Conservation (phyloP, 2,329 filamentous ascomycete genomes). For the Paramyrothecium roridum region DNA sequence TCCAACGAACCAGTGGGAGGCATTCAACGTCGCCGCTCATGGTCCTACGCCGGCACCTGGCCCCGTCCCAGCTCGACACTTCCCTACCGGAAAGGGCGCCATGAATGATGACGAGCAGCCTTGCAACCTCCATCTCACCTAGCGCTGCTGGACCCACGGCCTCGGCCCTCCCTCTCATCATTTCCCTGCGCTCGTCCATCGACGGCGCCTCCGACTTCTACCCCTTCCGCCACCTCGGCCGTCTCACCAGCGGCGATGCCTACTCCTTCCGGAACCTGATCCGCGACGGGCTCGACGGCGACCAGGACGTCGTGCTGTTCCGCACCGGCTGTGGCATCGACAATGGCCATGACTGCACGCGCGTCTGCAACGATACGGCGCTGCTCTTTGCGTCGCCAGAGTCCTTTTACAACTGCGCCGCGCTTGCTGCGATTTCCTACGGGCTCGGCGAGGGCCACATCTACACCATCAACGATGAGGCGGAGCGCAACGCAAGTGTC, state of each 20-base stretch:
- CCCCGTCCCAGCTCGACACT: no score
- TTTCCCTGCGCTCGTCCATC: constrained; percentile 24
- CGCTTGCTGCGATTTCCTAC: constrained; percentile 29
- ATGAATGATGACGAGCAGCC: constrained; percentile 2
- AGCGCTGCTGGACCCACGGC: constrained; percentile 13
- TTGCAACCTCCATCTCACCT: constrained; percentile 3
- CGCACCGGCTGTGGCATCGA: constrained; percentile 26
- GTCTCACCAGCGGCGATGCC: constrained; percentile 20
- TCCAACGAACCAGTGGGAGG: no score
- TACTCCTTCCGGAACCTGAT: constrained; percentile 31
- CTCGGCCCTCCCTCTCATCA: constrained; percentile 15
- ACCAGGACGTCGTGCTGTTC: constrained; percentile 26
- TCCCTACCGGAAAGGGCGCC: no score
- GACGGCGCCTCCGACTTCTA: constrained; percentile 32
- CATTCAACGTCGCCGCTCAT: no score
- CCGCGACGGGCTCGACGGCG: constrained; percentile 26
- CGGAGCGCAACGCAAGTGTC: constrained; percentile 30
- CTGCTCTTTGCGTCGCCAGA: constrained; percentile 31
- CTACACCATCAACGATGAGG: constrained; percentile 26
- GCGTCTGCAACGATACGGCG: constrained; percentile 24
- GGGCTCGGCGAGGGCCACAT: constrained; percentile 23
- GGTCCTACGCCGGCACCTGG: no score
- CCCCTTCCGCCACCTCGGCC: constrained; percentile 31
- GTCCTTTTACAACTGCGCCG: constrained; percentile 36
- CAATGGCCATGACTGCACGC: constrained; percentile 24